These are phyloP conservation scores for Mucor mucedo DNA, from an alignment of 371 early-diverging fungal species.

Conservation along the genomic window DNA sequence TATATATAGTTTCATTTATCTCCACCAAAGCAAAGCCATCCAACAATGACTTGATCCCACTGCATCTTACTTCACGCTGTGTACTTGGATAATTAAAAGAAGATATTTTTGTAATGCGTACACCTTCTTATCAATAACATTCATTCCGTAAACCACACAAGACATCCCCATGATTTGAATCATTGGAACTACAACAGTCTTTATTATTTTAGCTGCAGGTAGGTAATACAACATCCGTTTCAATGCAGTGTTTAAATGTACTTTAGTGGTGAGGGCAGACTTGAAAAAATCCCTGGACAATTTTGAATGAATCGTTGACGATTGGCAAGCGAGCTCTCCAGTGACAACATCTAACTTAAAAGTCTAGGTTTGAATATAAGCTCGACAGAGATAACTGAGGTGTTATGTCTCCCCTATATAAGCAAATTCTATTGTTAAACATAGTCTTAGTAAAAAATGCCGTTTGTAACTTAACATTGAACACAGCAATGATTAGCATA, in stretches of 20 bases:
- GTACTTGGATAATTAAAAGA: constrained; percentile 19
- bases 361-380: constrained; percentile 20
- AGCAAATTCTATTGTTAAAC: constrained; percentile 2
- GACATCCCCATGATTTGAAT: constrained; percentile 14
- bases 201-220: constrained; percentile 14
- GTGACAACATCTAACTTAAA: constrained; percentile 16
- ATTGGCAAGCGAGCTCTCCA: constrained; percentile 15
- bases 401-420: constrained; percentile 15
- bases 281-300: constrained; percentile 5
- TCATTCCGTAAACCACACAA: constrained; percentile 17
- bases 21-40: constrained; percentile 20
- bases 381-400: constrained; percentile 17
- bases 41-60: constrained; percentile 18
- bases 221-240: constrained; percentile 16
- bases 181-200: constrained; percentile 15
- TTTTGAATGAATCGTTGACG: constrained; percentile 18
- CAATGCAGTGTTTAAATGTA: constrained; percentile 13
- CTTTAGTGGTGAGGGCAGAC: constrained; percentile 11
- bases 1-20: constrained; percentile 21
- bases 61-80: constrained; percentile 14
- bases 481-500: constrained; percentile 21
- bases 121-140: constrained; percentile 16
- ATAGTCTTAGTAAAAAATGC: constrained; percentile 15
- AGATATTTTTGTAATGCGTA: constrained; percentile 12
- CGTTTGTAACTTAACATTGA: constrained; percentile 20